Evolutionary conservation across 768 basidiomycete species (phyloP).

Genomic region (Boletus vermiculosoides): DNA sequence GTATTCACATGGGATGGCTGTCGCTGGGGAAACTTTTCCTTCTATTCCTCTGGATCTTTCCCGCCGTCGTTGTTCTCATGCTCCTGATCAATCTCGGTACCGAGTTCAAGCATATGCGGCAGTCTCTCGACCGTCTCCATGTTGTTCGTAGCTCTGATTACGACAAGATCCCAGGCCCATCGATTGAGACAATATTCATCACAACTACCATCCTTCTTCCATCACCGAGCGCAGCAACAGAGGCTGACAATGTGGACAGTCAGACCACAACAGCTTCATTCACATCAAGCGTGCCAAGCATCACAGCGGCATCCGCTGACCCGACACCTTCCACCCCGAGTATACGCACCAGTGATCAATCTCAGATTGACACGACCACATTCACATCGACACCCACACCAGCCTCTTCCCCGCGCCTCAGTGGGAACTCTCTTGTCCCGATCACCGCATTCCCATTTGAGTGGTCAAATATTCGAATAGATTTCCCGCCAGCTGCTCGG

Average conservation of each 20-base stretch:
- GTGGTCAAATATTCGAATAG: constrained; percentile 29
- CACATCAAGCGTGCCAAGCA: constrained; percentile 8
- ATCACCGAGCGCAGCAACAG: constrained; percentile 1
- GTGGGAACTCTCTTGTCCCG: constrained; percentile 22
- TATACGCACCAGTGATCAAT: constrained; percentile 10
- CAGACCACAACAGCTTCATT: constrained; percentile 3
- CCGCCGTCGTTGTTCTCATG: constrained; percentile 15
- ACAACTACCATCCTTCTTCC: constrained; percentile 29
- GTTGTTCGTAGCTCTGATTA: constrained; percentile 7
- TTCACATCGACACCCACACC: constrained; percentile 15
- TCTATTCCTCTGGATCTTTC: constrained; percentile 16
- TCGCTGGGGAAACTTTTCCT: constrained; percentile 15
- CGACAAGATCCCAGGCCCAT: neutral
- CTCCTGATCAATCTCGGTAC: constrained; percentile 27
- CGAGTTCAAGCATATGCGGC: constrained; percentile 28
- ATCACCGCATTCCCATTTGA: constrained; percentile 24
- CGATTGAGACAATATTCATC: constrained; percentile 29
- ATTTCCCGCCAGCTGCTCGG: constrained; percentile 26
- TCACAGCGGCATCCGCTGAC: constrained; percentile 6
- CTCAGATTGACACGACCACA: constrained; percentile 8
- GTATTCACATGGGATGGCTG: constrained; percentile 8
- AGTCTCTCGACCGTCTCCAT: constrained; percentile 23
- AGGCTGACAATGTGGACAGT: neutral
- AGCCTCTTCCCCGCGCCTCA: constrained; percentile 5
- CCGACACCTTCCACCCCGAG: constrained; percentile 2